Conservation (phyloP, 768 basidiomycete genomes). For the Kwoniella sp. region DNA sequence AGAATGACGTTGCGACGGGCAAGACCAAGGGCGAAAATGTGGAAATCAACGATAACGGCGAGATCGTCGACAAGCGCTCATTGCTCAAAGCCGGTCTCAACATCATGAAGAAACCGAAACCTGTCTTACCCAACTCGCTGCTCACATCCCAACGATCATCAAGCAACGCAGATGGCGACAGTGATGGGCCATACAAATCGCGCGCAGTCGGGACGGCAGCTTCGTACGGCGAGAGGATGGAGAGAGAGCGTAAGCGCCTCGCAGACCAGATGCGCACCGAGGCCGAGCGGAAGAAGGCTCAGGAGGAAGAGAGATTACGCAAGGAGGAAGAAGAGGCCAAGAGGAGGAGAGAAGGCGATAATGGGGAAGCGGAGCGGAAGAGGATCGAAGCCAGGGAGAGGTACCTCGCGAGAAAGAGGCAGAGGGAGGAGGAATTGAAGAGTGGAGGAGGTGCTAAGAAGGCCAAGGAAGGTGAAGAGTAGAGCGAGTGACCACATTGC, state of each 20-base stretch:
- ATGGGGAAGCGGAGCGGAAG: conserved; percentile 52
- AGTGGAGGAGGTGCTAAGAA: conserved; percentile 70
- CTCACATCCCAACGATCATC: conserved; percentile 19
- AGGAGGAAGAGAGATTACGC: conserved; percentile 66
- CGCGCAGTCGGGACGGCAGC: conserved; percentile 85
- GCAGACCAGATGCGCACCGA: conserved; percentile 78
- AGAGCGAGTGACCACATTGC: not conserved
- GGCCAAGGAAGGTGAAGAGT: conserved; percentile 62
- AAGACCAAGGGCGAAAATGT: conserved; percentile 68
- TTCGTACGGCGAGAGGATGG: conserved; percentile 76
- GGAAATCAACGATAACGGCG: conserved; percentile 95
- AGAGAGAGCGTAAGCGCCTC: conserved; percentile 77
- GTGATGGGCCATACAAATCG: conserved; percentile 44
- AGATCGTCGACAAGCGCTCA: conserved; percentile 94
- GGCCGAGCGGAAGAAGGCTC: conserved; percentile 63
- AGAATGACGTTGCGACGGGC: conserved; percentile 66
- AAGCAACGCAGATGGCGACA: conserved; percentile 2
- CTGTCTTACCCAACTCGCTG: conserved; percentile 60
- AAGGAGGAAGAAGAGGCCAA: conserved; percentile 65
- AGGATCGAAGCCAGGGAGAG: conserved; percentile 51
- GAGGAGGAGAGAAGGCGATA: conserved; percentile 51
- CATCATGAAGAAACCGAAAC: conserved; percentile 65
- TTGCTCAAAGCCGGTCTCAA: conserved; percentile 90
- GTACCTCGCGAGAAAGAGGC: conserved; percentile 51
- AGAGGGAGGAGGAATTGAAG: conserved; percentile 59